Percentiles rank a stretch among this genome's conserved stretches.
Evolutionary conservation across 345 rosid species (phyloP).

Genomic region (Eucalyptus rudis): DNA sequence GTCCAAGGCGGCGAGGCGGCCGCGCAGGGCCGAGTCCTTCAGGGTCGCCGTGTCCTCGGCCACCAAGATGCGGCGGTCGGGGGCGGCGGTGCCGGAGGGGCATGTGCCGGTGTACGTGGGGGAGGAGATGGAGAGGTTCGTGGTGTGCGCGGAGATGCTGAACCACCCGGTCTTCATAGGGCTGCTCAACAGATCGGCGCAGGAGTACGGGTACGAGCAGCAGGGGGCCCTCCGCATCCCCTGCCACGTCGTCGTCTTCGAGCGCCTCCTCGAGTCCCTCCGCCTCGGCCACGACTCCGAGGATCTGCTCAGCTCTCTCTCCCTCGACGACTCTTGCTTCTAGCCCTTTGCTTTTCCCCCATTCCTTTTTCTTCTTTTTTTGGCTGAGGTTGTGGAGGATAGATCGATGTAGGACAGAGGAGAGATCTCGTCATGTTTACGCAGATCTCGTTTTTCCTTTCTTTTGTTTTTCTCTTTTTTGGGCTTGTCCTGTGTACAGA

Average conservation of each 20-base stretch:
- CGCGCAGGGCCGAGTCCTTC: constrained; percentile 6
- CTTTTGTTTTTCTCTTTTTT: neutral
- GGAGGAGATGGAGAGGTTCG: constrained; percentile 87
- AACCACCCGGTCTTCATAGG: constrained; percentile 77
- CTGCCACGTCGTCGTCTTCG: constrained; percentile 74
- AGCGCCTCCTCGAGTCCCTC: constrained; percentile 72
- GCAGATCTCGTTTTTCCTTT: neutral
- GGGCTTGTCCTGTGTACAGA: neutral
- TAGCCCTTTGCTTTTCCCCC: neutral
- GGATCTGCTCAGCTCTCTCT: neutral
- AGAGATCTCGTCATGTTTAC: neutral
- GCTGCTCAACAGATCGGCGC: constrained; percentile 73
- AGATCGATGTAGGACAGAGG: neutral
- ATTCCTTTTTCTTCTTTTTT: fast-evolving
- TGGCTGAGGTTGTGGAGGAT: neutral
- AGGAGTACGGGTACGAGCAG: constrained; percentile 92
- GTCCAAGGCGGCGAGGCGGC: constrained; percentile 6
- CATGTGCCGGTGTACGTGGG: constrained; percentile 91
- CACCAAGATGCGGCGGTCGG: constrained; percentile 5
- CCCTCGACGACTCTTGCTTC: neutral
- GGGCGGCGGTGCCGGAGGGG: constrained; percentile 59
- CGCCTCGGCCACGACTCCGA: constrained; percentile 35
- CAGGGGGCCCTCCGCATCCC: constrained; percentile 87
- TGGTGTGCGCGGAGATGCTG: constrained; percentile 71
- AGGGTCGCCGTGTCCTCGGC: neutral